These are phyloP conservation scores for Cryptomeria japonica DNA, from an alignment of 75 land plant species.

Conservation along the genomic window DNA sequence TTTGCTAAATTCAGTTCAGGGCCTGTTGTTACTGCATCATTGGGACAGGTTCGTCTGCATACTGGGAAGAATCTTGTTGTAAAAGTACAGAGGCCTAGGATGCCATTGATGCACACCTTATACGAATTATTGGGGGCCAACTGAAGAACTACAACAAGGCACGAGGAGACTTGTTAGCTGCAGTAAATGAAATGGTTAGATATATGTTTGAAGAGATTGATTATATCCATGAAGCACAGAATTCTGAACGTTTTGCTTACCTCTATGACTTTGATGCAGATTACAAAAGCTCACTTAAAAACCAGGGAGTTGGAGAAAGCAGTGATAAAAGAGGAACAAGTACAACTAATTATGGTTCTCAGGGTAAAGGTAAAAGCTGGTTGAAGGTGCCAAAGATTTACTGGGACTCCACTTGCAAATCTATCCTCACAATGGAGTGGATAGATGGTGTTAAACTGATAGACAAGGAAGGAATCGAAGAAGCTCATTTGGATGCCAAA, in stretches of 20 bases:
- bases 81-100: no score
- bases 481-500: slow-evolving; percentile 58
- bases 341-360: background rate
- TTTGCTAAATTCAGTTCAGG: no score
- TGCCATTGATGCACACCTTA: no score
- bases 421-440: slow-evolving; percentile 99
- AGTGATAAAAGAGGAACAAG: background rate
- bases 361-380: slow-evolving; percentile 11
- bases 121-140: no score
- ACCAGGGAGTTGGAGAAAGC: background rate
- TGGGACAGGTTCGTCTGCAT: no score
- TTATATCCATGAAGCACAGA: slow-evolving; percentile 82
- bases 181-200: no score
- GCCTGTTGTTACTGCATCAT: no score
- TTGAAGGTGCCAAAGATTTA: slow-evolving; percentile 91
- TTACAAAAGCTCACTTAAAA: background rate
- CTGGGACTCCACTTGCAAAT: slow-evolving; percentile 76
- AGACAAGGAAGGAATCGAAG: slow-evolving; percentile 47
- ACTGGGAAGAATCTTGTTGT: no score
- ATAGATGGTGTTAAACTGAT: slow-evolving; percentile 94
- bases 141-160: no score
- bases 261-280: slow-evolving; percentile 54
- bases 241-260: slow-evolving; percentile 92
- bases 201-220: slow-evolving; percentile 99
- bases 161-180: no score